Evolutionary conservation across 495 filamentous ascomycete species (phyloP), one percentile per base, ranked within the genome.

Genomic region (Penicillium flavigenum): DNA sequence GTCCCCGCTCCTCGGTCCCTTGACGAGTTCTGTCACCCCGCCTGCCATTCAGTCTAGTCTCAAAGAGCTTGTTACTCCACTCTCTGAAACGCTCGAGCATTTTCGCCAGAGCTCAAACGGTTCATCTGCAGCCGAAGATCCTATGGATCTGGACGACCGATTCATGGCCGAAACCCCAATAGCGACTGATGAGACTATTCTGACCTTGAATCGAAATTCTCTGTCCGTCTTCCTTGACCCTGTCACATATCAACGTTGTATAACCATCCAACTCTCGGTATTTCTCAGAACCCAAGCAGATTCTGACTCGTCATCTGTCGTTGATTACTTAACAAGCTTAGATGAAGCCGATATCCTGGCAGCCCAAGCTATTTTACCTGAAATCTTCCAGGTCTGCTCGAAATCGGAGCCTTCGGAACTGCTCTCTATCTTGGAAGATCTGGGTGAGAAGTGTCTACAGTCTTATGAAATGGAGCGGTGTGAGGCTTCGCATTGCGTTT

Each of bases 61-160:
- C 5, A 55, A 24, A 24, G 36, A 57, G 16, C 61, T 78, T 20
- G 24, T 73, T 16, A n/a, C 29, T 19, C 73, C 74, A 10, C 64
- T 78, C 14, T 47, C 64, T 2, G 49, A 63, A 27, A 61, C 73
- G 3, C 72, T 90, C 24, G 79, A 82, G 34, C 72, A 73, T 19
- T 51, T 71, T 38, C 65, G 72, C 34, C 61, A 69, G 36, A 49
- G 29, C 10, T 66, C 70, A n/a, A 69, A 70, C 46, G 36, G 54
- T 42, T 26, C 51, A 5, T 43, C 45, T 10, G 3, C 47, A 9
- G 54, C 64, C 26, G 70, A 74, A 34, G 86, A 92, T 62, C 60
- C 74, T 14, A 91, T 96, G 89, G 91, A 96, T 55, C 65, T 96
- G 22, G 91, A 96, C 60, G 83, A 87, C 50, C 82, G 80, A 14